phyloP scores from a whole-genome alignment of 176 grass and related monocot genomes.

The Triticum dicoccoides region DNA sequence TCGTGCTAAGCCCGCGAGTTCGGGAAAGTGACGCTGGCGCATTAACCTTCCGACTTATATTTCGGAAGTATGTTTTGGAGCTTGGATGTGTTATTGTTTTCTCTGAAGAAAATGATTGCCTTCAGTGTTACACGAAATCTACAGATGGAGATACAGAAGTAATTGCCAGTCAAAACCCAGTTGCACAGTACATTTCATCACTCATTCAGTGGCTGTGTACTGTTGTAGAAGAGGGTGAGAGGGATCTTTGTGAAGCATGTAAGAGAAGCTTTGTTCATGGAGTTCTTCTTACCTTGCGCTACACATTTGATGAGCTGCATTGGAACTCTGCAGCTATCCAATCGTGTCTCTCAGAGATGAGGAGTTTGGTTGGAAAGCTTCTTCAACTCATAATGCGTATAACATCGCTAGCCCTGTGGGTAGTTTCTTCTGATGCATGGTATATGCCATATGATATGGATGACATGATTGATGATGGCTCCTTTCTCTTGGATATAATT shows the following conservation, averaged over 20 bases:
- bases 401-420: conserved; percentile 86
- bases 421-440: conserved; percentile 94
- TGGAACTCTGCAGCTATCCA: conserved; percentile 72
- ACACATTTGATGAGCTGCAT: conserved; percentile 98
- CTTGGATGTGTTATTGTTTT: conserved; percentile 69
- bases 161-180: conserved; percentile 42
- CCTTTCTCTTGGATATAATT: conserved; percentile 62
- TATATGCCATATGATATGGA: conserved; percentile 87
- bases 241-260: conserved; percentile 83
- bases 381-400: conserved; percentile 84
- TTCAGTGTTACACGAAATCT: conserved; percentile 45
- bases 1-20: conserved; percentile 84
- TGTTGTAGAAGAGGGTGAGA: conserved; percentile 85
- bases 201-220: conserved; percentile 74
- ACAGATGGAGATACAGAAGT: conserved; percentile 42
- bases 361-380: conserved; percentile 75
- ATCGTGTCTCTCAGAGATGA: conserved; percentile 61
- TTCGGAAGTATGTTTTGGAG: conserved; percentile 92
- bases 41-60: conserved; percentile 86
- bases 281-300: conserved; percentile 83
- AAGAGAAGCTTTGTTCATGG: conserved; percentile 94
- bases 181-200: conserved; percentile 71
- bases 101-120: conserved; percentile 52
- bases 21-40: conserved; percentile 99
- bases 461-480: conserved; percentile 68